Base-by-base conservation (phyloP, 768 basidiomycete genomes). In the Strobilomyces echinocephalus region DNA sequence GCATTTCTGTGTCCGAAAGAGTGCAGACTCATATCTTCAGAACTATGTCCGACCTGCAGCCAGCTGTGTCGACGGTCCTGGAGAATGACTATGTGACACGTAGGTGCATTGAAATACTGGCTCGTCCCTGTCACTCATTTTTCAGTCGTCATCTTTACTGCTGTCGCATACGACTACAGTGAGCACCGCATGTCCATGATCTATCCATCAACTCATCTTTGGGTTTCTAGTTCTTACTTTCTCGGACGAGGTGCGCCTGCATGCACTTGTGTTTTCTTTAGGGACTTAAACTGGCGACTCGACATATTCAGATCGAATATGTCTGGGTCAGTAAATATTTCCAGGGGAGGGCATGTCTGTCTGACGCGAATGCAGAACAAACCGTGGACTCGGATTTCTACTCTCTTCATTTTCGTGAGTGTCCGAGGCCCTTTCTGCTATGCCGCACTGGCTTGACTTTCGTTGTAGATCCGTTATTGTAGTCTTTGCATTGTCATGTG, bases 391-490 rank as follows among this genome's bases (percentile, higher is more conserved):
- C 18, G 8, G 18, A 49, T 57, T 12, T 51, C 56, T 11, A 44
- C 18, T 3, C 9, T 57, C 4, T 57, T 55, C 16, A 1, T 55
- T 42, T 46, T 57, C 8, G 56, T 49, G 38, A 2, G 44, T 26
- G 38, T 12, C 5, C 45, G 5, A 15, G 21, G 10, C 2, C 1
- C 14, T 11, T 26, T 28, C 8, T 6, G 11, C 1, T 3, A 30
- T 1, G 12, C 0, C 8, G 7, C 18, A 3, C 53, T 1, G 12
- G 9, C 15, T 20, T 36, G 10, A 57, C 18, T 34, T 0, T 20
- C 4, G 7, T 18, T 9, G 21, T 31, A 61, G 60, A 26, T 45
- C 18, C 60, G 60, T 18, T 62, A 62, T 21, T 21, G 14, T 7
- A 56, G 60, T 12, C 53, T 55, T 20, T 55, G 43, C 9, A 12